Evolutionary conservation across 352 stramenopile genomes (phyloP).

Genomic region (Phytophthora syringae): DNA sequence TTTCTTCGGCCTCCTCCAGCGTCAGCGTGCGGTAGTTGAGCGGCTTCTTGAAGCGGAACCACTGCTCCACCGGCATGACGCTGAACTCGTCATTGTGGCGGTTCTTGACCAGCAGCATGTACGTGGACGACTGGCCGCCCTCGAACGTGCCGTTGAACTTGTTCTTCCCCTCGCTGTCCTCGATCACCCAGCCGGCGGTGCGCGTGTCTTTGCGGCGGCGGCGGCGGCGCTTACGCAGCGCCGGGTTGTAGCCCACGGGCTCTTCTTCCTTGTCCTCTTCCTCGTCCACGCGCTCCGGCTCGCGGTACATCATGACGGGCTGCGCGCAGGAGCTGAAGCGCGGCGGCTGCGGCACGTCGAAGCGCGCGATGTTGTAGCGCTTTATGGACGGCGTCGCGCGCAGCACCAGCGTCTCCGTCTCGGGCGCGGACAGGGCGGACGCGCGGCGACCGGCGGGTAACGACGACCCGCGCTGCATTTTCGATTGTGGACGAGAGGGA

Average conservation of each 20-base stretch:
- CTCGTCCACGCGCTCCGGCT: conserved; percentile 80
- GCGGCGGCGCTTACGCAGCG: conserved; percentile 75
- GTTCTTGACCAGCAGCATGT: conserved; percentile 89
- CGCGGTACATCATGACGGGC: conserved; percentile 89
- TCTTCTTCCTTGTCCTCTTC: conserved; percentile 86
- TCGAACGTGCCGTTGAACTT: conserved; percentile 87
- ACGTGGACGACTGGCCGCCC: conserved; percentile 83
- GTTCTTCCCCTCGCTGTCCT: conserved; percentile 83
- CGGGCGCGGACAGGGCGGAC: conserved; percentile 3
- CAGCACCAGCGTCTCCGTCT: conserved; percentile 78
- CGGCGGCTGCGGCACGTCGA: conserved; percentile 73
- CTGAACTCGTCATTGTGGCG: conserved; percentile 90
- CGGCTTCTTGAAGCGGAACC: conserved; percentile 92
- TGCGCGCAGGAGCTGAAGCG: conserved; percentile 67
- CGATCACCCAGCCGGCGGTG: conserved; percentile 85
- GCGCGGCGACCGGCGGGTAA: neutral
- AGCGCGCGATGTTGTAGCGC: conserved; percentile 88
- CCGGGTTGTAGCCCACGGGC: conserved; percentile 73
- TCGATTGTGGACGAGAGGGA: neutral
- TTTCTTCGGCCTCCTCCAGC: conserved; percentile 84
- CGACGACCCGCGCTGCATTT: neutral
- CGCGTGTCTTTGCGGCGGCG: conserved; percentile 79
- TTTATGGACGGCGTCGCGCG: conserved; percentile 88
- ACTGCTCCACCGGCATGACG: conserved; percentile 88
- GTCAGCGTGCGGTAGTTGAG: conserved; percentile 85